A percentile compares a stretch with the other conserved stretches of the same genome.
phyloP scores from a whole-genome alignment of 805 yeast species.

The Myxozyma mucilagina region DNA sequence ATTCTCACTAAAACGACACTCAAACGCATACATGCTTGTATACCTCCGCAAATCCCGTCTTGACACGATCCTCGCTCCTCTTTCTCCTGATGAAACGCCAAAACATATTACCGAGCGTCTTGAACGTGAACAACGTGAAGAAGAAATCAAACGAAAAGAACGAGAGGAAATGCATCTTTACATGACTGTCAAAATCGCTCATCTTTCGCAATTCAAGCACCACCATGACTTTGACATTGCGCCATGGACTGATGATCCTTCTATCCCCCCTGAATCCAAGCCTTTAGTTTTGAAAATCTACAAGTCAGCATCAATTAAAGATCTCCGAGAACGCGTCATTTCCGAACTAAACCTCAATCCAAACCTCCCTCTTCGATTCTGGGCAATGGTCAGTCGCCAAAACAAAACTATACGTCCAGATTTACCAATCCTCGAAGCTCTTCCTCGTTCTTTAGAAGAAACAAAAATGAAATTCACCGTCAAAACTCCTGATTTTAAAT shows the following conservation, averaged over 20 bases:
- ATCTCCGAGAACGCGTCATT: constrained; percentile 53
- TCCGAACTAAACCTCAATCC: constrained; percentile 44
- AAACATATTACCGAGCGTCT: constrained; percentile 65
- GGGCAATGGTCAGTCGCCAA: constrained; percentile 66
- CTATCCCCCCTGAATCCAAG: constrained; percentile 45
- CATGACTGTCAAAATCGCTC: constrained; percentile 57
- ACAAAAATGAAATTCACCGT: constrained; percentile 51
- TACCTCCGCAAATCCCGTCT: constrained; percentile 70
- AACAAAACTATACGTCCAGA: constrained; percentile 72
- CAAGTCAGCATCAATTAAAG: constrained; percentile 56
- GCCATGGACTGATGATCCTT: constrained; percentile 52
- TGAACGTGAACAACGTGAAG: constrained; percentile 60
- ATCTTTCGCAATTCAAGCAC: constrained; percentile 54
- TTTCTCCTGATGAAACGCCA: constrained; percentile 61
- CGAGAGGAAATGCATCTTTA: constrained; percentile 71
- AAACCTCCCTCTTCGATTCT: constrained; percentile 50
- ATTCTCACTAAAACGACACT: constrained; percentile 66
- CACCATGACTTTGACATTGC: constrained; percentile 77
- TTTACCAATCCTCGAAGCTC: constrained; percentile 40
- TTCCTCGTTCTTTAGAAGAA: constrained; percentile 46
- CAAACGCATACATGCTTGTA: constrained; percentile 96
- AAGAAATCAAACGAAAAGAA: constrained; percentile 55
- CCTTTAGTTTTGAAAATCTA: constrained; percentile 55
- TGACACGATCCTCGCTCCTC: constrained; percentile 59
- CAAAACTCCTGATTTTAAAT: constrained; percentile 52